phyloP scores from a whole-genome alignment of 2,329 filamentous ascomycete species.

The Beauveria bassiana region DNA sequence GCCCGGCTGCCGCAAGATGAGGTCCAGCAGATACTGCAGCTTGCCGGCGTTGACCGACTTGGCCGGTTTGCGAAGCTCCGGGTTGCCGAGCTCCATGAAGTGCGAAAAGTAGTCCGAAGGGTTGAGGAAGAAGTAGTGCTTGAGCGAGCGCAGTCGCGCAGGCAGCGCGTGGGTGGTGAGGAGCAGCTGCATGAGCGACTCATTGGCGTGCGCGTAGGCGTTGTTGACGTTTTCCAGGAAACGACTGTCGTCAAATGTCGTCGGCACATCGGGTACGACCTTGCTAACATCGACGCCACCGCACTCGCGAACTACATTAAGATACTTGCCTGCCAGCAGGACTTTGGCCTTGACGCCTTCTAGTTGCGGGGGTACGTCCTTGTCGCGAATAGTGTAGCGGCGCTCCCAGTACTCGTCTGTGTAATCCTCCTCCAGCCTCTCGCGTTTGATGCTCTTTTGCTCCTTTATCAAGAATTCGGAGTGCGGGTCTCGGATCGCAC shows the following conservation, averaged over 20 bases:
- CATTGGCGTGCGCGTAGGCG: constrained; percentile 92
- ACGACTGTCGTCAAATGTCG: constrained; percentile 81
- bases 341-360: constrained; percentile 91
- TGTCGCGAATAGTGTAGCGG: constrained; percentile 86
- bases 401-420: constrained; percentile 99
- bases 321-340: constrained; percentile 88
- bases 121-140: constrained; percentile 99
- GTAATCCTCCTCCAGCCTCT: constrained; percentile 89
- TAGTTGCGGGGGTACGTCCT: constrained; percentile 85
- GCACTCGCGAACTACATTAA: constrained; percentile 95
- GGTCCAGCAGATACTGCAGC: constrained; percentile 88
- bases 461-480: constrained; percentile 92
- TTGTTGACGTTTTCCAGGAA: constrained; percentile 95
- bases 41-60: constrained; percentile 87
- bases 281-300: constrained; percentile 92
- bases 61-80: constrained; percentile 83
- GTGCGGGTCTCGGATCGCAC: constrained; percentile 89
- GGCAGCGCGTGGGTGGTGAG: constrained; percentile 89
- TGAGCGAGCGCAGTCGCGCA: constrained; percentile 77
- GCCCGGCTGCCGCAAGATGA: constrained; percentile 91
- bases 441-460: constrained; percentile 87
- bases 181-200: constrained; percentile 81
- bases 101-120: constrained; percentile 97
- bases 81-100: constrained; percentile 85
- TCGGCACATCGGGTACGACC: constrained; percentile 78